Conservation (phyloP, 2,329 filamentous ascomycete genomes). For the Pseudogymnoascus sp. region DNA sequence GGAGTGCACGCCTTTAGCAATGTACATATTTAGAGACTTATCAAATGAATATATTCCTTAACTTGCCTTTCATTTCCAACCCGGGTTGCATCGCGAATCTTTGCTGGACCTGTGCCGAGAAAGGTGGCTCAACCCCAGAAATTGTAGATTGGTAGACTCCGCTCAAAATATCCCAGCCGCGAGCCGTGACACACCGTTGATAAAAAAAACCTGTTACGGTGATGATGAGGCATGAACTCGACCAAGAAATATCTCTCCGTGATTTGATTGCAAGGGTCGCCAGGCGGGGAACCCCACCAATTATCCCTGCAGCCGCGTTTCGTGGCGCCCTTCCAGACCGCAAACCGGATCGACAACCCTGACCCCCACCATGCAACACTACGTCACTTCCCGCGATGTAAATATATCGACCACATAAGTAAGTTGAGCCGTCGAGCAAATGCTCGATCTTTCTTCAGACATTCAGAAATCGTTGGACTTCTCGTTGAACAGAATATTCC, state of each 20-base stretch:
- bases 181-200: not conserved
- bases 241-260: not conserved
- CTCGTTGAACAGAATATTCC: not conserved
- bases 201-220: not conserved
- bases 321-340: not conserved
- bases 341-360: conserved; percentile 3
- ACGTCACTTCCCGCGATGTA: not conserved
- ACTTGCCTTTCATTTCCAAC: not conserved
- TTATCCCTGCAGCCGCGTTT: not conserved
- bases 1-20: conserved; percentile 7
- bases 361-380: not conserved
- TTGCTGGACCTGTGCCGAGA: not conserved
- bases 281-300: conserved; percentile 1
- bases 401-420: not conserved
- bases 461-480: not conserved
- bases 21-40: not conserved
- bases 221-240: not conserved
- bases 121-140: not conserved
- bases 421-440: not conserved
- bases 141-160: not conserved
- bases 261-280: conserved; percentile 3
- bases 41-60: not conserved
- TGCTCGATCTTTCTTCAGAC: not conserved
- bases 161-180: not conserved
- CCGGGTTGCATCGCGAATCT: not conserved